Evolutionary conservation across 352 stramenopile genomes (phyloP), one percentile per base, ranked within the genome.

Genomic region (Globisporangium paddicum): DNA sequence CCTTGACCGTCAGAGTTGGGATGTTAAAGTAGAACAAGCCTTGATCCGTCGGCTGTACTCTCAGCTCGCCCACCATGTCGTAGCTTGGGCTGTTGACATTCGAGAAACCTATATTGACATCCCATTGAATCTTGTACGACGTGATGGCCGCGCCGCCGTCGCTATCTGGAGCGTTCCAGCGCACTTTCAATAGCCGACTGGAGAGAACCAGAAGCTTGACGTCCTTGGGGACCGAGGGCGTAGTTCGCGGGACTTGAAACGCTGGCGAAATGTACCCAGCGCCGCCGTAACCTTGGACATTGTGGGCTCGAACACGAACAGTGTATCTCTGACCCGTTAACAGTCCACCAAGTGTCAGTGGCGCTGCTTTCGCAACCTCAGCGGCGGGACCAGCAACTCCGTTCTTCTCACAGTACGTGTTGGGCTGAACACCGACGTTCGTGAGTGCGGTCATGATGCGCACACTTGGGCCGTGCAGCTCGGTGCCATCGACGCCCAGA

Each of bases 51-150:
- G 72, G 41, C 6, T 67, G 50, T 10, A 87, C 67, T 8, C 44
- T 41, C 2, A 96, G 56, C 16, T 73, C 58, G 8, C 73, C 70
- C n/a, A 73, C 63, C 44, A 72, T 63, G 48, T 91, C 72, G 57
- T 90, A 96, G 9, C 77, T 87, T 9, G 85, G 80, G 28, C 75
- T 88, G 5, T 67, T 62, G 2, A 94, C 77, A 59, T 93, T 95
- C 8, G 54, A 41, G 55, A 98, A 98, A 0, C 69, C 66, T 4
- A 45, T 59, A 14, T 54, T 66, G 7, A 71, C 87, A 61, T 98
- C 95, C 96, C 95, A 98, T 72, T 99, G 82, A 42, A 99, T 73
- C 34, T 66, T 63, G 68, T 98, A 99, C 38, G 83, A 87, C 8
- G 73, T 70, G 37, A 99, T 81, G 3, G 53, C 16, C 10, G 79